phyloP scores from a whole-genome alignment of 2,329 filamentous ascomycete species.

The Mollisia scopiformis region DNA sequence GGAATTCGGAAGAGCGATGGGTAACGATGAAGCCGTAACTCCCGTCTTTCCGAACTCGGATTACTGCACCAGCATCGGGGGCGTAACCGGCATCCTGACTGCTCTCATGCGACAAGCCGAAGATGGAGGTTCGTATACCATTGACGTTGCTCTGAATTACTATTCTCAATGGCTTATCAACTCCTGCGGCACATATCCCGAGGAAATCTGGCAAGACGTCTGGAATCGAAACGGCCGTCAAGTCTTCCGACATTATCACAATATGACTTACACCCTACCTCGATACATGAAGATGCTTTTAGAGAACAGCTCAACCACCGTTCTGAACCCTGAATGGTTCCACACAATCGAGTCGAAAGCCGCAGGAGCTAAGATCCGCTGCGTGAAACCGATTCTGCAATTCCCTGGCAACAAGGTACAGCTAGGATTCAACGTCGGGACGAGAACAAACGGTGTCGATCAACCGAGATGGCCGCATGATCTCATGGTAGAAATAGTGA shows the following conservation, averaged over 20 bases:
- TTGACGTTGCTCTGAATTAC: constrained; percentile 47
- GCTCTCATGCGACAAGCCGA: constrained; percentile 44
- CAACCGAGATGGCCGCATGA: constrained; percentile 50
- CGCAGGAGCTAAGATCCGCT: constrained; percentile 41
- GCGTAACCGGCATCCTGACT: constrained; percentile 44
- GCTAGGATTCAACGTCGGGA: constrained; percentile 50
- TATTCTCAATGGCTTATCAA: constrained; percentile 46
- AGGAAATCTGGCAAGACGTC: constrained; percentile 49
- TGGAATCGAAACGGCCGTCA: constrained; percentile 48
- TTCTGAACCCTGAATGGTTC: constrained; percentile 54
- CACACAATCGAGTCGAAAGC: constrained; percentile 43
- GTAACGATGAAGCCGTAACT: constrained; percentile 46
- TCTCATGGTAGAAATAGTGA: constrained; percentile 41
- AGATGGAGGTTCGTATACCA: constrained; percentile 43
- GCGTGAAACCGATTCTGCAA: constrained; percentile 47
- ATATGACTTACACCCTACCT: constrained; percentile 47
- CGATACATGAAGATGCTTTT: constrained; percentile 44
- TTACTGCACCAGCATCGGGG: constrained; percentile 47
- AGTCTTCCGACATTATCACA: constrained; percentile 54
- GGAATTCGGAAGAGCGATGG: constrained; percentile 50
- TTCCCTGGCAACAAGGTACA: constrained; percentile 42
- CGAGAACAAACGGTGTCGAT: constrained; percentile 53
- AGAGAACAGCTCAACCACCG: constrained; percentile 39
- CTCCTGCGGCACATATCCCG: constrained; percentile 43
- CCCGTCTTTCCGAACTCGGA: constrained; percentile 48